These are phyloP conservation scores for Blumeriella jaapii DNA, from an alignment of 2,329 filamentous ascomycete genomes.

Conservation along the genomic window DNA sequence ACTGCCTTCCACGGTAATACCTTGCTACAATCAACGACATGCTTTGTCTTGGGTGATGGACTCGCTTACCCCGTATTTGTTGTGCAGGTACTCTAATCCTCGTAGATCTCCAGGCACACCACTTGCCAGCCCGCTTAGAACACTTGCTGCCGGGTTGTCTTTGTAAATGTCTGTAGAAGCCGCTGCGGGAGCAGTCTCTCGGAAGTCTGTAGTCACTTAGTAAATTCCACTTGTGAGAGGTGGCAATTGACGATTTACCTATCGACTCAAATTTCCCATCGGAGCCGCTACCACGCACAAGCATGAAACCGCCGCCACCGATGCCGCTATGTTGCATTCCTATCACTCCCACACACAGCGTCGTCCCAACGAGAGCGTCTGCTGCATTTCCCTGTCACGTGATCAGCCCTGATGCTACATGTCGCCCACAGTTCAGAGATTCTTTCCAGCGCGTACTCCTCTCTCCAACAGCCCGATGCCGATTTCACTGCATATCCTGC, in stretches of 20 bases:
- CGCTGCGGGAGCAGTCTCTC: constrained; percentile 75
- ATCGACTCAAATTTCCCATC: constrained; percentile 74
- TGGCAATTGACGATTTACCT: constrained; percentile 12
- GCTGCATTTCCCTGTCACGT: constrained; percentile 53
- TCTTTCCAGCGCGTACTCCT: constrained; percentile 32
- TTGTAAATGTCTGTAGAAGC: constrained; percentile 78
- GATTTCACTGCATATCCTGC: constrained; percentile 38
- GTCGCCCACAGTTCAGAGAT: neutral
- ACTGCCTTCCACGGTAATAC: constrained; percentile 58
- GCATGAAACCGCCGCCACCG: constrained; percentile 83
- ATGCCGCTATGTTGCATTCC: constrained; percentile 75
- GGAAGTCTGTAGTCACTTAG: constrained; percentile 48
- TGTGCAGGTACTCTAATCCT: constrained; percentile 69
- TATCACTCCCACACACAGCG: constrained; percentile 63
- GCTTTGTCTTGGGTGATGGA: neutral
- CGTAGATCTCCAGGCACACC: constrained; percentile 65
- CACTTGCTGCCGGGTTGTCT: constrained; percentile 53
- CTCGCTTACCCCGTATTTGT: constrained; percentile 49
- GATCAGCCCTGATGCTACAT: constrained; percentile 9
- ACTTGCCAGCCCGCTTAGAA: constrained; percentile 61
- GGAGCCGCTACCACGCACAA: constrained; percentile 59
- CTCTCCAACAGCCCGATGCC: constrained; percentile 38
- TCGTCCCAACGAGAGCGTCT: constrained; percentile 63
- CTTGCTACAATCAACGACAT: constrained; percentile 22
- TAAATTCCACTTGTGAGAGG: neutral